Conservation (phyloP, 2,329 filamentous ascomycete species). For the Colletotrichum lentis region DNA sequence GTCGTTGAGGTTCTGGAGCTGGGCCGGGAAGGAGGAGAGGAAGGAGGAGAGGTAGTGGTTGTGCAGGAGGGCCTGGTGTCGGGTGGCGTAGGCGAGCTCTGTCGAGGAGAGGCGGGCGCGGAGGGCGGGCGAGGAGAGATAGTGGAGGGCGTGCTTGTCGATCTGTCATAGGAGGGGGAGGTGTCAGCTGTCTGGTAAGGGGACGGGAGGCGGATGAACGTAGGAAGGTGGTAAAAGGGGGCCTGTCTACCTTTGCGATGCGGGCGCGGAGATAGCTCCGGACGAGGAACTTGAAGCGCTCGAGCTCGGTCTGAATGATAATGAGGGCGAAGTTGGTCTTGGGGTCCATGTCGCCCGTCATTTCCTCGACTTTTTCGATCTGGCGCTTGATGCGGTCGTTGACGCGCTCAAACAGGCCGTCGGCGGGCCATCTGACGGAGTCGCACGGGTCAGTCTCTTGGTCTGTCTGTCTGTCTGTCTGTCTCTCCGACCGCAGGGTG, state of each 20-base stretch:
- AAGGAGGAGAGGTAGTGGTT: constrained; percentile 88
- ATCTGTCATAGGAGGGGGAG: constrained; percentile 60
- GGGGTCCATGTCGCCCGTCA: constrained; percentile 86
- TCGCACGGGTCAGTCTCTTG: constrained; percentile 1
- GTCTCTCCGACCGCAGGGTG: background rate
- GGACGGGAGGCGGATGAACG: background rate
- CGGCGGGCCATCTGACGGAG: constrained; percentile 66
- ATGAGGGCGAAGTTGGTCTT: constrained; percentile 93
- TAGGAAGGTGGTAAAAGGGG: constrained; percentile 1
- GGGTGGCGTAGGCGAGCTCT: constrained; percentile 82
- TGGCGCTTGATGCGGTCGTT: constrained; percentile 75
- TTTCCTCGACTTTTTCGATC: constrained; percentile 75
- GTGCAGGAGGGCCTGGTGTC: constrained; percentile 85
- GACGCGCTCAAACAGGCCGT: constrained; percentile 81
- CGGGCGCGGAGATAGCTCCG: constrained; percentile 82
- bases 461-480: background rate
- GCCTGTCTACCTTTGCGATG: constrained; percentile 77
- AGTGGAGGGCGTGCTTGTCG: constrained; percentile 78
- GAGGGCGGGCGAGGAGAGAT: constrained; percentile 66
- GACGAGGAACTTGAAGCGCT: constrained; percentile 91
- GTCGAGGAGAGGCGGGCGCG: constrained; percentile 73
- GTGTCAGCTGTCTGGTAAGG: constrained; percentile 1
- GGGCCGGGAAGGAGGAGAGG: constrained; percentile 78
- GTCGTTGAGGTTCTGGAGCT: constrained; percentile 87
- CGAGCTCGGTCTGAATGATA: constrained; percentile 94